A percentile compares a stretch with the other conserved stretches of the same genome.
Conservation (phyloP, 192 early-diverging fungal species). For the Phycomyces blakesleeanus region DNA sequence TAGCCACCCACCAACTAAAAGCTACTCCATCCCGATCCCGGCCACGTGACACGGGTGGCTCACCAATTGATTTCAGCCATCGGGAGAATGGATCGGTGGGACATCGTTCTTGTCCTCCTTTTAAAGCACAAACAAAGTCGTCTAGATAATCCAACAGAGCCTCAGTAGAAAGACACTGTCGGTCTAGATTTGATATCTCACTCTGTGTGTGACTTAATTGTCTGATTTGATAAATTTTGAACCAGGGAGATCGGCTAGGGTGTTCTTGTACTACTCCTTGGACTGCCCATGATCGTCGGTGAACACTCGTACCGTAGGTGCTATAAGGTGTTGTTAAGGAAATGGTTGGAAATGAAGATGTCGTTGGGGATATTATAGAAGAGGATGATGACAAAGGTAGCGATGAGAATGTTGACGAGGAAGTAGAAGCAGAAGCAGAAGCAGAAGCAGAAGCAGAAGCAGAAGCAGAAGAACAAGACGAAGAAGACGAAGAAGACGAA, state of each 20-base stretch:
- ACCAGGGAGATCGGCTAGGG: too few relatives aligned
- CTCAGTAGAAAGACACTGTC: constrained; percentile 10
- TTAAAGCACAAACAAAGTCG: constrained; percentile 33
- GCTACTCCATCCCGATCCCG: constrained; percentile 36
- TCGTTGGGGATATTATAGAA: not conserved
- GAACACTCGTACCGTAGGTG: too few relatives aligned
- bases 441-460: not conserved
- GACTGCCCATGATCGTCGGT: too few relatives aligned
- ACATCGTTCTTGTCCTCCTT: constrained; percentile 31
- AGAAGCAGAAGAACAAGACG: too few relatives aligned
- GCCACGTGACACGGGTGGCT: constrained; percentile 25
- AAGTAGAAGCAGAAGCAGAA: too few relatives aligned
- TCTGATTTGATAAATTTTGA: too few relatives aligned
- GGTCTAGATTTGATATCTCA: not conserved
- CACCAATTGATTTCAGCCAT: constrained; percentile 10
- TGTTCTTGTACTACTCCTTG: too few relatives aligned
- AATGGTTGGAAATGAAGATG: too few relatives aligned
- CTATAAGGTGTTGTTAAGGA: too few relatives aligned
- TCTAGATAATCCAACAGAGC: constrained; percentile 33
- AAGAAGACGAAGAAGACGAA: not conserved
- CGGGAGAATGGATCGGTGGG: constrained; percentile 34
- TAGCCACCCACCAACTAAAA: constrained; percentile 50
- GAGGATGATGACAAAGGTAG: not conserved
- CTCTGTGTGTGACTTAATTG: too few relatives aligned
- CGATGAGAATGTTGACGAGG: too few relatives aligned